Evolutionary conservation across 2,329 filamentous ascomycete genomes (phyloP).

Genomic region (Anthostomella pinea): DNA sequence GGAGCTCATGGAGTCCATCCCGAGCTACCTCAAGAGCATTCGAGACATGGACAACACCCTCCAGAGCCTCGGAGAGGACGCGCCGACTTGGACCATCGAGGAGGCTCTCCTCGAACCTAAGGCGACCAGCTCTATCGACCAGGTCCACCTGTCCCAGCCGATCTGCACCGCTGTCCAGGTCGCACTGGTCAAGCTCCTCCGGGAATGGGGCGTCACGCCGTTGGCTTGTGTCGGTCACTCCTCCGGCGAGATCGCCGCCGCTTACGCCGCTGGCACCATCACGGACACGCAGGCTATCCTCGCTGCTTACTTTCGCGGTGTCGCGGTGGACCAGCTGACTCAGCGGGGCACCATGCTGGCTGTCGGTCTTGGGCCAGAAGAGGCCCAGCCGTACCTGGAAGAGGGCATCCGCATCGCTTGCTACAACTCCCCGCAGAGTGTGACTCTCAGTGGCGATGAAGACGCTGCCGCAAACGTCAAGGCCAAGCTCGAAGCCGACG

Average conservation of each 20-base stretch:
- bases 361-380: too few relatives aligned
- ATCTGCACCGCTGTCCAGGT: conserved; percentile 31
- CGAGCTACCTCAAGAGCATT: conserved; percentile 27
- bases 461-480: neutral
- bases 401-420: too few relatives aligned
- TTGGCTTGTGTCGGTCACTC: conserved; percentile 33
- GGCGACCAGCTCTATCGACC: conserved; percentile 28
- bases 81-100: conserved; percentile 9
- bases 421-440: neutral
- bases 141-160: conserved; percentile 32
- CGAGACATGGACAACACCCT: too few relatives aligned
- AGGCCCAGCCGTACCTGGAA: too few relatives aligned
- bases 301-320: conserved; percentile 13
- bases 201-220: conserved; percentile 20
- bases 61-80: conserved; percentile 17
- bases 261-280: conserved; percentile 27
- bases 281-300: conserved; percentile 17
- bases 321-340: conserved; percentile 1
- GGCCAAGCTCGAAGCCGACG: conserved; percentile 2
- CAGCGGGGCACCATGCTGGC: neutral
- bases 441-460: too few relatives aligned
- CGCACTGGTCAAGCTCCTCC: conserved; percentile 30
- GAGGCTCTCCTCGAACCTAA: conserved; percentile 34
- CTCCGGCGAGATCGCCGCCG: conserved; percentile 35
- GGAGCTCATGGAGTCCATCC: conserved; percentile 39